These are phyloP conservation scores for Lagenidium giganteum DNA, from an alignment of 352 stramenopile species.

Conservation along the genomic window DNA sequence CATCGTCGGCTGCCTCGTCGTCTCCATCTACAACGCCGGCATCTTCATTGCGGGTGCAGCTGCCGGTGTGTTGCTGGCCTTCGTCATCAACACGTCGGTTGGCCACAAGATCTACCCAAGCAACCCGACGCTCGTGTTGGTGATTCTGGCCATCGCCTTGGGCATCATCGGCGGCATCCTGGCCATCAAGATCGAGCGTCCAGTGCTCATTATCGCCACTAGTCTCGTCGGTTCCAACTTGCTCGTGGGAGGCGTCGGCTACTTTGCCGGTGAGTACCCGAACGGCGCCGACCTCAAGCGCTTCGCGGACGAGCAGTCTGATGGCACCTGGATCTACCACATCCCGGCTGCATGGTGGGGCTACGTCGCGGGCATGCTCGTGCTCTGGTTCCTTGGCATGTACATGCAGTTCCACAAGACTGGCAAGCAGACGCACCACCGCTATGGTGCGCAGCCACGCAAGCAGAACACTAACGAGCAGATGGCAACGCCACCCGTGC, in stretches of 20 bases:
- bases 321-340: conserved; percentile 26
- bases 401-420: conserved; percentile 46
- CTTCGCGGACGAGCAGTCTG: conserved; percentile 24
- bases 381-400: conserved; percentile 40
- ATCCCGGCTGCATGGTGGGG: conserved; percentile 56
- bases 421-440: no score
- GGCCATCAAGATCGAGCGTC: conserved; percentile 52
- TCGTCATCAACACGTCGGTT: conserved; percentile 52
- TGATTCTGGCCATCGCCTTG: conserved; percentile 39
- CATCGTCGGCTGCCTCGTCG: conserved; percentile 35
- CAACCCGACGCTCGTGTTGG: conserved; percentile 42
- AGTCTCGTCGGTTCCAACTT: conserved; percentile 40
- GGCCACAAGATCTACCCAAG: conserved; percentile 52
- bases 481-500: no score
- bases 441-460: no score
- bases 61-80: conserved; percentile 44
- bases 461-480: no score
- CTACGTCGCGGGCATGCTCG: conserved; percentile 47
- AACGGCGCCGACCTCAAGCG: conserved; percentile 40
- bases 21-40: conserved; percentile 43
- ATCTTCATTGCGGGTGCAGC: conserved; percentile 54
- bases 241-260: conserved; percentile 51
- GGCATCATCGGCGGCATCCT: conserved; percentile 35
- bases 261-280: conserved; percentile 58
- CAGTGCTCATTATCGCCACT: conserved; percentile 38